phyloP scores from a whole-genome alignment of 148 eudicot genomes.

The Drosera capensis region DNA sequence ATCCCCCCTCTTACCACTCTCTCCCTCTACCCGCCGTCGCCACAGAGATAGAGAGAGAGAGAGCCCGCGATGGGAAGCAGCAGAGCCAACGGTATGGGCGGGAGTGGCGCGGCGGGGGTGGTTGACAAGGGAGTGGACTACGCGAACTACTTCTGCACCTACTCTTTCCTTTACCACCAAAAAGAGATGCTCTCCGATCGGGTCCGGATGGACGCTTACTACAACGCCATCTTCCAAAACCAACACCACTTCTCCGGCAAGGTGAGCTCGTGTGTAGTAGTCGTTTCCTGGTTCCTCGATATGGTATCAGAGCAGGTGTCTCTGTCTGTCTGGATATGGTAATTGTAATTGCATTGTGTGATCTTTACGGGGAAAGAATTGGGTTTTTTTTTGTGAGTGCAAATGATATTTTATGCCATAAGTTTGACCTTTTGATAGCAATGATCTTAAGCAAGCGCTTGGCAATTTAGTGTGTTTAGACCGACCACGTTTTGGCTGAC shows the following conservation, averaged over 20 bases:
- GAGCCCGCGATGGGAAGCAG: constrained; percentile 27
- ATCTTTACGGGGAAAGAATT: no score
- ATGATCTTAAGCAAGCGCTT: no score
- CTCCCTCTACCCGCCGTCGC: neutral
- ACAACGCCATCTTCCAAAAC: constrained; percentile 56
- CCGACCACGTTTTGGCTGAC: no score
- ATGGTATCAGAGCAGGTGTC: neutral
- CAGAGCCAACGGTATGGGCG: constrained; percentile 22
- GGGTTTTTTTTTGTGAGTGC: no score
- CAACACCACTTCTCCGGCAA: constrained; percentile 69
- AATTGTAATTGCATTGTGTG: no score
- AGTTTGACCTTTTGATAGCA: no score
- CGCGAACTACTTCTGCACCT: constrained; percentile 94
- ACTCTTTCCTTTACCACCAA: constrained; percentile 84
- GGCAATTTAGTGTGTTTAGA: no score
- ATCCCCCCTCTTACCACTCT: constrained; percentile 6
- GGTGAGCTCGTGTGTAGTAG: no score
- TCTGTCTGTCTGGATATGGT: neutral
- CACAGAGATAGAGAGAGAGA: constrained; percentile 3
- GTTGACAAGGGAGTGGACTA: constrained; percentile 85
- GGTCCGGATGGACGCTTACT: constrained; percentile 92
- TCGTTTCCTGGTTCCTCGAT: neutral
- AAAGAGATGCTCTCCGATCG: constrained; percentile 96
- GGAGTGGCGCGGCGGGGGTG: constrained; percentile 16
- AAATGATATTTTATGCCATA: no score